A percentile compares a stretch with the other conserved stretches of the same genome.
These are phyloP conservation scores for Termitomyces sp. DNA, from an alignment of 768 basidiomycete genomes.

Conservation along the genomic window DNA sequence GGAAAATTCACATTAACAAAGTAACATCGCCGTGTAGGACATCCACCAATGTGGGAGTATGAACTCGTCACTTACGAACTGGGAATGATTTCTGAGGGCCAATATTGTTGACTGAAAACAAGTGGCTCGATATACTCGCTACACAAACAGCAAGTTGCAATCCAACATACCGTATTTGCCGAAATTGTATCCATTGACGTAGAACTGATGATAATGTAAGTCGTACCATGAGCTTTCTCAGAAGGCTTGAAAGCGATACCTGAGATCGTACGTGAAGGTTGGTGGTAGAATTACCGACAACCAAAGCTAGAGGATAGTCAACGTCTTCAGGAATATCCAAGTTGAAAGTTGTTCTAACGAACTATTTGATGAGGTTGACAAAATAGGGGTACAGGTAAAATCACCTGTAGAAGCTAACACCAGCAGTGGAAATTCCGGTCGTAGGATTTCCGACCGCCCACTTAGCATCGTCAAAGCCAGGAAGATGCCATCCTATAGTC, in stretches of 20 bases:
- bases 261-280: constrained; percentile 39
- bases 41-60: not conserved
- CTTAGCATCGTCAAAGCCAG: constrained; percentile 40
- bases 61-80: constrained; percentile 29
- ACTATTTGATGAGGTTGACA: not conserved
- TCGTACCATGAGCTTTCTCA: no score
- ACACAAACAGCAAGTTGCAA: not conserved
- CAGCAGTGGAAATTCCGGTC: constrained; percentile 33
- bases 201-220: constrained; percentile 20
- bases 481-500: constrained; percentile 51
- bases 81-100: constrained; percentile 38
- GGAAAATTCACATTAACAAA: not conserved
- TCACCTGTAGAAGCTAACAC: constrained; percentile 43
- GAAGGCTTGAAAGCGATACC: constrained; percentile 13
- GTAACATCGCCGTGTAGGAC: not conserved
- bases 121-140: not conserved
- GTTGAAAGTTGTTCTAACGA: constrained; percentile 33
- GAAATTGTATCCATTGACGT: constrained; percentile 41
- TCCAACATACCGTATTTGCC: constrained; percentile 34
- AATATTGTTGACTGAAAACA: constrained; percentile 31
- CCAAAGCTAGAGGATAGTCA: constrained; percentile 43
- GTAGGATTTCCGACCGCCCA: constrained; percentile 42
- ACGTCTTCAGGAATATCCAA: constrained; percentile 38
- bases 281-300: constrained; percentile 37
- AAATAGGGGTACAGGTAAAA: not conserved